These are phyloP conservation scores for Barnettozyma wickerhamii DNA, from an alignment of 805 yeast species.

Conservation along the genomic window DNA sequence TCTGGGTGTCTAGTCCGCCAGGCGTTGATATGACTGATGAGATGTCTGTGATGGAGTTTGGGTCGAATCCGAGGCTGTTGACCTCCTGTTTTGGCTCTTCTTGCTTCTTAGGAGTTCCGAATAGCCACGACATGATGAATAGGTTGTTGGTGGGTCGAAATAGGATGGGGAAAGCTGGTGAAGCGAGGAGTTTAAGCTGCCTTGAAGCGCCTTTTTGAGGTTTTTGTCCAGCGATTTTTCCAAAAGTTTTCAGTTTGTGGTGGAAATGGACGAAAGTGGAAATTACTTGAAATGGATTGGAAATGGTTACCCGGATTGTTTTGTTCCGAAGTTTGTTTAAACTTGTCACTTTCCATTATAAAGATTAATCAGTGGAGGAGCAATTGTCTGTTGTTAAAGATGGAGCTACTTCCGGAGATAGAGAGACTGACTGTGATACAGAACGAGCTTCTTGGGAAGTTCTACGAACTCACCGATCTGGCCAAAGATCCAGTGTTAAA, in stretches of 20 bases:
- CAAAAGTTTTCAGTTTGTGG: background rate
- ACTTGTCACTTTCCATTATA: background rate
- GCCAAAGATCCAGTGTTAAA: conserved; percentile 14
- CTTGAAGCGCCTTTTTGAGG: background rate
- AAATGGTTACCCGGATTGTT: background rate
- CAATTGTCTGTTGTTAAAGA: no score
- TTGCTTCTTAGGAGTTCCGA: conserved; percentile 25
- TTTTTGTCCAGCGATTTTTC: conserved; percentile 8
- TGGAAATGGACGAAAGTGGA: no score
- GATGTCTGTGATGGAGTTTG: conserved; percentile 58
- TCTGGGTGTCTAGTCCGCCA: conserved; percentile 60
- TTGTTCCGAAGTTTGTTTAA: no score
- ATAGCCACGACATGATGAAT: conserved; percentile 26
- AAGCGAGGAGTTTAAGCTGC: background rate
- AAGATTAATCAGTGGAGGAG: no score
- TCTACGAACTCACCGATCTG: conserved; percentile 10
- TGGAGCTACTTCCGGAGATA: background rate
- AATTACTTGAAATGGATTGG: background rate
- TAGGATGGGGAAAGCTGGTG: background rate
- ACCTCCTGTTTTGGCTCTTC: conserved; percentile 19
- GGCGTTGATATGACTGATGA: conserved; percentile 57
- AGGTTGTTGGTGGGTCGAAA: background rate
- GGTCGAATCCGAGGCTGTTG: conserved; percentile 52
- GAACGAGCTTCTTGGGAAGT: conserved; percentile 9
- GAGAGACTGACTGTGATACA: conserved; percentile 2